Conservation (phyloP, 2,329 filamentous ascomycete genomes). For the Xylaria sp. region DNA sequence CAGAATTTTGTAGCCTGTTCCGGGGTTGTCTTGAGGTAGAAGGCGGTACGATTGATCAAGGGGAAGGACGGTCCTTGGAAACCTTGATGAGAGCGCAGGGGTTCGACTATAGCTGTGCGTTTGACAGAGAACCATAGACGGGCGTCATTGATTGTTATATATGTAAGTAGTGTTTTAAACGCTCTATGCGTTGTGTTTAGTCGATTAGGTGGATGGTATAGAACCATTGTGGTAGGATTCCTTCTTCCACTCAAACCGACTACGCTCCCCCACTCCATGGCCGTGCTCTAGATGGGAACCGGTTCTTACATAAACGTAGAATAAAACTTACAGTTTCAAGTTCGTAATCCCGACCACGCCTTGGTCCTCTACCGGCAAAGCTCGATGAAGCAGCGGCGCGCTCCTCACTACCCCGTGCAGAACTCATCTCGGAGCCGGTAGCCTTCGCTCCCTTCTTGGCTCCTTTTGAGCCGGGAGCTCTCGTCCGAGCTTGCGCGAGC, state of each 20-base stretch:
- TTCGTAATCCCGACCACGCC: conserved; percentile 82
- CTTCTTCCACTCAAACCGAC: conserved; percentile 9
- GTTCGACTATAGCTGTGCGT: conserved; percentile 1
- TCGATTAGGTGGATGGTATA: conserved; percentile 3
- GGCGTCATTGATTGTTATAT: not conserved
- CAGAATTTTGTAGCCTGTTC: not conserved
- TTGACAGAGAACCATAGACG: conserved; percentile 6
- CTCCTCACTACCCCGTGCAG: conserved; percentile 80
- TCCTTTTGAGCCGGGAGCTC: conserved; percentile 55
- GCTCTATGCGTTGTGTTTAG: not conserved
- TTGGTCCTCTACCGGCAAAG: conserved; percentile 72
- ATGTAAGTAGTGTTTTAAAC: conserved; percentile 6
- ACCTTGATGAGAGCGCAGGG: not conserved
- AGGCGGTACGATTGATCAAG: not conserved
- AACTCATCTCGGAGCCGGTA: conserved; percentile 68
- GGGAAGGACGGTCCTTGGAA: not conserved
- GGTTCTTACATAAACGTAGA: conserved; percentile 26
- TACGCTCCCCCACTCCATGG: conserved; percentile 18
- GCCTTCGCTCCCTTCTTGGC: conserved; percentile 59
- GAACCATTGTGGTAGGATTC: conserved; percentile 10
- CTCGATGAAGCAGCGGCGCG: conserved; percentile 70
- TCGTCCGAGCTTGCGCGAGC: conserved; percentile 65
- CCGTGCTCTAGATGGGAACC: not conserved
- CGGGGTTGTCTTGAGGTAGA: not conserved
- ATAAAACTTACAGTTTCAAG: conserved; percentile 76